Percentiles rank a stretch among this genome's conserved stretches.
These are phyloP conservation scores for Cryphonectria parasitica DNA, from an alignment of 2,329 filamentous ascomycete genomes.

Conservation along the genomic window DNA sequence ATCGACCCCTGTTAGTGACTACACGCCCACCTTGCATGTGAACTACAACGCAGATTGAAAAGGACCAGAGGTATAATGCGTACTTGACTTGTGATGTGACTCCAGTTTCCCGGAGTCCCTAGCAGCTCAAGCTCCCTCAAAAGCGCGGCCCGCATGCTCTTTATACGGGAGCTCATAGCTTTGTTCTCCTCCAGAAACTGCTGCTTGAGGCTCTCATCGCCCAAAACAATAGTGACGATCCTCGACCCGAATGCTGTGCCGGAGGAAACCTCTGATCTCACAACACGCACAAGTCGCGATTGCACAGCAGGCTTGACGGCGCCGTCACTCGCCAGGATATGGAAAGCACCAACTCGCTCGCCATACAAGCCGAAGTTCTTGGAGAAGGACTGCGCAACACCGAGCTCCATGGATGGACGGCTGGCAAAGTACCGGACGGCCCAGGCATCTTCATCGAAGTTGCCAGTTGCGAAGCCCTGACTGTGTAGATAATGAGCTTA, in stretches of 20 bases:
- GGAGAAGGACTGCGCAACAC: conserved; percentile 41
- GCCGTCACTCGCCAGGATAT: conserved; percentile 28
- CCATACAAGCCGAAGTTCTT: conserved; percentile 38
- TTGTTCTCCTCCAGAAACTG: conserved; percentile 41
- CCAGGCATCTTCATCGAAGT: conserved; percentile 40
- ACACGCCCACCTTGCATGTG: not conserved
- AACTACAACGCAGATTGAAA: not conserved
- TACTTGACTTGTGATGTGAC: conserved; percentile 33
- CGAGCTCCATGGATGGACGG: conserved; percentile 32
- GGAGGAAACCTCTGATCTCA: conserved; percentile 37
- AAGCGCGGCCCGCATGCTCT: conserved; percentile 36
- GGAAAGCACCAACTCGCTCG: conserved; percentile 39
- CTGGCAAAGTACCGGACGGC: conserved; percentile 38
- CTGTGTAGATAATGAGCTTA: conserved; percentile 13
- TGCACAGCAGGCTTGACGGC: conserved; percentile 17
- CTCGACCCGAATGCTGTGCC: conserved; percentile 38
- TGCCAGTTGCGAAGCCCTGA: conserved; percentile 44
- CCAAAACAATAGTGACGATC: conserved; percentile 37
- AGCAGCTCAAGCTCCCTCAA: conserved; percentile 33
- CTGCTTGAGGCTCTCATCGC: conserved; percentile 30
- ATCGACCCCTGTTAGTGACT: conserved; percentile 35
- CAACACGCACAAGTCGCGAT: conserved; percentile 30
- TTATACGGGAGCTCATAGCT: conserved; percentile 41
- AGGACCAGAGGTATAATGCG: not conserved
- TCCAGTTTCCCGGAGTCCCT: conserved; percentile 38